Evolutionary conservation across 352 stramenopile species (phyloP), one percentile per base, ranked within the genome.

Genomic region (Pythium coloratum): DNA sequence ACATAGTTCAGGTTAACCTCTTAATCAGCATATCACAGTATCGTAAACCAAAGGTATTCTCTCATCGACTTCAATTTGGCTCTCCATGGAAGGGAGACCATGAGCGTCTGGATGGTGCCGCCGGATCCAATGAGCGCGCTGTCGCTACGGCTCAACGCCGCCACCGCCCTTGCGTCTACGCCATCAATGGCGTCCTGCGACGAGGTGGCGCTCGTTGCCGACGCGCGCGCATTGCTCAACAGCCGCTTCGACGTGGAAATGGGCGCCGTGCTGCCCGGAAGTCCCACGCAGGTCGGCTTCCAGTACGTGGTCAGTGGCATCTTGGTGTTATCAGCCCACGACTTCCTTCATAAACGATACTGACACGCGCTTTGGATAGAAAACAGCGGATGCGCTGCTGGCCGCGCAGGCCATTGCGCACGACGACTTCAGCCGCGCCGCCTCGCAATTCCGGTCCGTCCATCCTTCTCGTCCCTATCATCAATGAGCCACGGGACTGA

Each of bases 331-430:
- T 1, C n/a, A 50, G 42, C 16, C 26, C 14, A 10, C 20, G 20
- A 0, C 20, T 24, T 24, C 20, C 20, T 24, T 24, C 20, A 24
- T 24, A 24, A 24, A 24, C 20, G 20, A 24, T 24, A 24, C 20
- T 24, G 20, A 24, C 20, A 42, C 14, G 36, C 36, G 36, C 10
- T 38, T 14, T 50, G 42, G 6, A n/a, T 63, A 82, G 73, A 94
- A 93, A 88, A 82, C 82, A 3, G 77, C 76, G 2, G 88, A 95
- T 30, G 86, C 86, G 61, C 71, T 95, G 50, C 63, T 95, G 13
- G 86, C 88, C 6, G 84, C 86, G 5, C 88, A 95, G 75, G 88
- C 88, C 28, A 72, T 92, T 62, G 85, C 88, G 2, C 88, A 95
- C 53, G 73, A 84, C 46, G 80, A 95, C 73, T 95, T 95, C 62